Conservation (phyloP, 805 yeast species). For the Gaillardinia entomophila region DNA sequence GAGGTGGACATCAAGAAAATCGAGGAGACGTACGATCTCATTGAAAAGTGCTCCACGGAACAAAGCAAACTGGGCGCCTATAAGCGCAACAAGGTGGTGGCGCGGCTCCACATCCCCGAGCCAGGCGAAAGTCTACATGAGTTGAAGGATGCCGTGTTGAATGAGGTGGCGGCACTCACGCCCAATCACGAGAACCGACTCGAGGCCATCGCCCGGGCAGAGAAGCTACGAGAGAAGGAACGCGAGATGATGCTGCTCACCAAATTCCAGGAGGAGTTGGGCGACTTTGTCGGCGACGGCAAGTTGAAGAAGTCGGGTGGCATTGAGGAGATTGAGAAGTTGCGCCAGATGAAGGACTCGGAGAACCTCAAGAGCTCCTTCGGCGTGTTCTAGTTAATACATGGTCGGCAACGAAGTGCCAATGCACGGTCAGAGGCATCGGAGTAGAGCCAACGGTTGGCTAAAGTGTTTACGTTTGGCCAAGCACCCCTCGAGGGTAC, state of each 20-base stretch:
- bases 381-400: background rate
- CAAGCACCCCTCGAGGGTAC: no score
- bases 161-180: conserved; percentile 69
- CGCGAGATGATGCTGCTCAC: conserved; percentile 48
- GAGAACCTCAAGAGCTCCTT: conserved; percentile 56
- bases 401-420: no score
- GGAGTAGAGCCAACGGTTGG: no score
- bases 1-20: conserved; percentile 78
- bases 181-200: conserved; percentile 84
- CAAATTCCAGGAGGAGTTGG: conserved; percentile 81
- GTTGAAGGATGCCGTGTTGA: conserved; percentile 70
- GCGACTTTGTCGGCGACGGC: conserved; percentile 73
- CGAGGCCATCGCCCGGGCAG: conserved; percentile 87
- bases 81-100: conserved; percentile 31
- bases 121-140: conserved; percentile 59
- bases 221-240: conserved; percentile 69
- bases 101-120: conserved; percentile 44
- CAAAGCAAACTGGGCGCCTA: conserved; percentile 57
- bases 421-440: no score
- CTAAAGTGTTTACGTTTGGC: no score
- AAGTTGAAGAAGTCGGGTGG: conserved; percentile 84
- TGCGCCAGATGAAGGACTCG: conserved; percentile 61
- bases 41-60: conserved; percentile 76
- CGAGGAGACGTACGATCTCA: conserved; percentile 72
- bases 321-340: conserved; percentile 74